Evolutionary conservation across 257 asterid species (phyloP).

Genomic region (Salvia hispanica): DNA sequence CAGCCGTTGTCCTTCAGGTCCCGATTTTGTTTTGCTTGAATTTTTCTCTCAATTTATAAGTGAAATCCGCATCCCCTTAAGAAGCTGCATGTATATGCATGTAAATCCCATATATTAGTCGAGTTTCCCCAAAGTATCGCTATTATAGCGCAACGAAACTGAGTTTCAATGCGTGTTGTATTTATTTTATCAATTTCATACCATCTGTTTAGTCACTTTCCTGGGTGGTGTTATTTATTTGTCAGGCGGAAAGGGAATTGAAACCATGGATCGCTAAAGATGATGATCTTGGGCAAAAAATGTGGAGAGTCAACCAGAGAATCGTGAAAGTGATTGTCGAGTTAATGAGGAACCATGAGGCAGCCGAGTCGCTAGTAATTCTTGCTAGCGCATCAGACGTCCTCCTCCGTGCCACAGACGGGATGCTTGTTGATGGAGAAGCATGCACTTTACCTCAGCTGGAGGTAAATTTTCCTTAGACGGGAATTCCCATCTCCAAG

Average conservation of each 20-base stretch:
- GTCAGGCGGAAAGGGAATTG: constrained; percentile 97
- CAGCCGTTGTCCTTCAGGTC: constrained; percentile 99
- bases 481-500: not conserved
- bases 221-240: constrained; percentile 37
- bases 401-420: constrained; percentile 96
- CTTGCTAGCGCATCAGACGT: constrained; percentile 91
- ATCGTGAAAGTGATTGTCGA: constrained; percentile 90
- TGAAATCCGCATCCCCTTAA: not conserved
- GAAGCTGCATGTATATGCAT: not conserved
- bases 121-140: too few species aligned
- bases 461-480: constrained; percentile 56
- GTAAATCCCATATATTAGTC: not conserved
- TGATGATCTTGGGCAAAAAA: constrained; percentile 85
- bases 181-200: constrained; percentile 18
- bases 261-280: constrained; percentile 97
- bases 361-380: constrained; percentile 83
- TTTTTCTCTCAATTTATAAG: constrained; percentile 20
- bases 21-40: constrained; percentile 53
- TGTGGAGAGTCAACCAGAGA: constrained; percentile 94
- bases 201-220: constrained; percentile 48
- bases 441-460: constrained; percentile 98
- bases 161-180: constrained; percentile 6
- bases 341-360: constrained; percentile 89
- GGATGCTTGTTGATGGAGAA: constrained; percentile 99
- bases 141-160: not conserved